A percentile compares a stretch with the other conserved stretches of the same genome.
Conservation (phyloP, 768 basidiomycete species). For the Strobilomyces echinocephalus region DNA sequence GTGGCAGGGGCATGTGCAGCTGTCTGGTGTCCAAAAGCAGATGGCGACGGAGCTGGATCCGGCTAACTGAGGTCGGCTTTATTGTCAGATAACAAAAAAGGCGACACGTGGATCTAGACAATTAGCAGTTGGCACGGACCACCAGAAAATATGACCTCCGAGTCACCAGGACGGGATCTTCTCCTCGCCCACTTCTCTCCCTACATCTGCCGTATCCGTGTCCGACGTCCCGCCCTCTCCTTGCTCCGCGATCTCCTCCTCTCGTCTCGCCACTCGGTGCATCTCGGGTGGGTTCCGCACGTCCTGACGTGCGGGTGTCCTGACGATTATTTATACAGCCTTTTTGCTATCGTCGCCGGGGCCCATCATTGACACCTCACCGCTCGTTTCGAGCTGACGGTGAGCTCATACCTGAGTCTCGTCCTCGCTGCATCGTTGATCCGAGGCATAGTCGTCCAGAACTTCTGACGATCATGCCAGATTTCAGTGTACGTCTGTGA, state of each 20-base stretch:
- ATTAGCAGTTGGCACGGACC: background rate
- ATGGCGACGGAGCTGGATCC: background rate
- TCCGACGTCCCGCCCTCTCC: background rate
- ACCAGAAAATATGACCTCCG: conserved; percentile 14
- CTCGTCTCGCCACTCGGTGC: background rate
- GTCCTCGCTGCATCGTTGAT: conserved; percentile 5
- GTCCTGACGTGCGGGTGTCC: background rate
- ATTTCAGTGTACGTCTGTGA: conserved; percentile 11
- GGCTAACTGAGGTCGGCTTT: conserved; percentile 6
- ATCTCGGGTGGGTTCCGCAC: background rate
- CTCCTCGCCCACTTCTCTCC: background rate
- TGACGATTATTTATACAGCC: background rate
- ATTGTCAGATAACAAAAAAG: conserved; percentile 16
- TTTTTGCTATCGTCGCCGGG: background rate
- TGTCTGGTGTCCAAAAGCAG: too few relatives aligned
- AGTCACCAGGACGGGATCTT: background rate
- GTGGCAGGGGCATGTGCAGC: too few relatives aligned
- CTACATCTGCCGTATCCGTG: too few relatives aligned
- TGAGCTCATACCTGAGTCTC: background rate
- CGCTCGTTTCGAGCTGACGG: background rate
- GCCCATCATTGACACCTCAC: too few relatives aligned
- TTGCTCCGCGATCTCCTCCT: background rate
- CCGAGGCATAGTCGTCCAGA: background rate
- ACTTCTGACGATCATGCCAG: conserved; percentile 3
- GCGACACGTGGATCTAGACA: background rate